Conservation (phyloP, 2,329 filamentous ascomycete species). For the Trichoderma atroviride region DNA sequence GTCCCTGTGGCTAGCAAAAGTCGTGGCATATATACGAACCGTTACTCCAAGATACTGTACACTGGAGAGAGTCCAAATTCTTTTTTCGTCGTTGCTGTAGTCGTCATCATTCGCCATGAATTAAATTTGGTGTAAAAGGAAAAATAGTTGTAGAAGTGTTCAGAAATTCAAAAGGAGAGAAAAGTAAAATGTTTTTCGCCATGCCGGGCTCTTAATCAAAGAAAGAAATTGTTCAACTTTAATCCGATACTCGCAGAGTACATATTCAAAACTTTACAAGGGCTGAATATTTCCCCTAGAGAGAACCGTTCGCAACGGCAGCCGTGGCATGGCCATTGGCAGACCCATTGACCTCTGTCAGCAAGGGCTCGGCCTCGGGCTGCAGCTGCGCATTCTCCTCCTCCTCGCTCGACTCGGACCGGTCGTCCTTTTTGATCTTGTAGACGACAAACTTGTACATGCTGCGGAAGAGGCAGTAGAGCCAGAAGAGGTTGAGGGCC, state of each 20-base stretch:
- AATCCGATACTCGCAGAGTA: background rate
- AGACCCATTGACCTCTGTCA: background rate
- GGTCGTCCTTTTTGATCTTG: slow-evolving; percentile 66
- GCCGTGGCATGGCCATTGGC: background rate
- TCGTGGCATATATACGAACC: background rate
- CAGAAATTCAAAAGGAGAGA: background rate
- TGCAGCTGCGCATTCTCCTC: background rate
- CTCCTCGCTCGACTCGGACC: slow-evolving; percentile 56
- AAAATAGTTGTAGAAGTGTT: background rate
- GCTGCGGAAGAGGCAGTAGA: slow-evolving; percentile 73
- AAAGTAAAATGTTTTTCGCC: background rate
- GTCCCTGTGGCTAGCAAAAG: background rate
- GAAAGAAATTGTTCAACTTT: background rate
- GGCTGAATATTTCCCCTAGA: background rate
- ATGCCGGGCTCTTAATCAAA: background rate
- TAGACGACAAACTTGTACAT: slow-evolving; percentile 68
- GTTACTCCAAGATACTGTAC: background rate
- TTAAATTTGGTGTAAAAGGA: background rate
- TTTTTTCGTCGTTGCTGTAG: background rate
- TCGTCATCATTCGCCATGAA: slow-evolving; percentile 4
- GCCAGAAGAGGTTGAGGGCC: slow-evolving; percentile 77
- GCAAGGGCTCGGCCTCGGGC: background rate
- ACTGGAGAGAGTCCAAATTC: background rate
- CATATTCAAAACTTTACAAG: background rate
- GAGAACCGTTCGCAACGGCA: background rate